Evolutionary conservation across 192 early-diverging fungal species (phyloP), one percentile per base, ranked within the genome.

Genomic region (Coemansia sp.): DNA sequence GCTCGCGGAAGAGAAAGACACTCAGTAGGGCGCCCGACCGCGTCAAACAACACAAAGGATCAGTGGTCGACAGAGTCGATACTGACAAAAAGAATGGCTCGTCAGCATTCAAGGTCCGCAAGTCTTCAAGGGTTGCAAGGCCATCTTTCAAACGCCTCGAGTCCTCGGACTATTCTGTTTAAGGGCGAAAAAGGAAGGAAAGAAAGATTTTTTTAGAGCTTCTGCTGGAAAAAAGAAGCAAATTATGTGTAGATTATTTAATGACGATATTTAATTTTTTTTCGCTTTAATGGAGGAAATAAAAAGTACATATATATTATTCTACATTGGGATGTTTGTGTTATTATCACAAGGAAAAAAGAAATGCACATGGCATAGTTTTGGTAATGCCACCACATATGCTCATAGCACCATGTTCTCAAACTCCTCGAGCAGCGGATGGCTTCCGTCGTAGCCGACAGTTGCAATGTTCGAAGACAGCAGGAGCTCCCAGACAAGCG

Each of bases 401-500:
- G 52, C 11, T 60, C 63, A 77, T 66, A 77, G 18, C 36, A 72
- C 72, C 18, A 74, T 56, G 36, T 65, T 66, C 48, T 80, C 78
- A 66, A 80, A 80, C 42, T 75, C 63, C 48, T 80, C 66, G 2
- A 75, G 67, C 19, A 80, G 32, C 45, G 39, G 42, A 1, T 69
- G 40, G 46, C 49, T 45, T 8, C 51, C 22, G 3, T 80, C 78
- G n/a, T 26, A 56, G 22, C 61, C 68, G 32, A 66, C 62, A 13
- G 76, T 58, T 9, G 68, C 45, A 18, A 68, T 63, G 37, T 19
- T 54, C 13, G 78, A 71, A 8, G 78, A 71, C 22, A 74, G 45
- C 22, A 76, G 8, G 36, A 81, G 73, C 67, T 81, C 78, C 78
- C 78, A 81, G n/a, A 69, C 74, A 39, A 82, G 64, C 36, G 70